Evolutionary conservation across 495 filamentous ascomycete genomes (phyloP), one percentile per base, ranked within the genome.

Genomic region (Hyphodiscus hymeniophilus): DNA sequence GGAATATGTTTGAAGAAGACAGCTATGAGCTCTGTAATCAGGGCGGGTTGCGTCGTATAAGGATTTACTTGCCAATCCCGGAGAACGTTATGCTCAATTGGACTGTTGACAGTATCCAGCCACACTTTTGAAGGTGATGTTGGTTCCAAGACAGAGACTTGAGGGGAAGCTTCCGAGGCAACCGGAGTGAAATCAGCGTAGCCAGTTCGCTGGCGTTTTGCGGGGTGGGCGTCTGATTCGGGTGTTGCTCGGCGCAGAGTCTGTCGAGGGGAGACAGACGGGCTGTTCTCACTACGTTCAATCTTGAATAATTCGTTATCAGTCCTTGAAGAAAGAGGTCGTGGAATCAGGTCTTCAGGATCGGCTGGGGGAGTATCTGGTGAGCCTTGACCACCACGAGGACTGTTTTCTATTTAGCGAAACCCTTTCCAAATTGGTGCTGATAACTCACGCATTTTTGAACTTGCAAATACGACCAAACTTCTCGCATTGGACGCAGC

Each of bases 401-500:
- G 74, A 21, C 74, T 76, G 52, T 42, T 34, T 13, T 18, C 24
- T 16, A 2, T 7, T 45, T 35, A 45, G 48, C 34, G 12, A 43
- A 36, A 23, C 16, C 10, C 10, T 21, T 6, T 40, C 16, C 20
- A 18, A 7, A 36, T 40, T 18, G 16, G 16, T 30, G 26, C 5
- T 10, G 22, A 38, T 33, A 7, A 81, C 87, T 81, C 74, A 91
- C 87, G 85, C 85, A 66, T 84, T 89, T 65, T 86, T 84, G 60
- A 89, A 90, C 61, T 84, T 79, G 78, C 89, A 95, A 22, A 82
- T 74, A 39, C 84, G 74, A 16, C 87, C 84, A 55, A 86, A 87
- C 64, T 94, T 95, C 59, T 90, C 85, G 62, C 89, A 95, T 60
- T 94, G 89, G 45, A 86, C 77, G 58, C 89, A 95, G 48, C 85